A percentile compares a stretch with the other conserved stretches of the same genome.
phyloP scores from a whole-genome alignment of 441 rosid species.

The Brassica balearica region DNA sequence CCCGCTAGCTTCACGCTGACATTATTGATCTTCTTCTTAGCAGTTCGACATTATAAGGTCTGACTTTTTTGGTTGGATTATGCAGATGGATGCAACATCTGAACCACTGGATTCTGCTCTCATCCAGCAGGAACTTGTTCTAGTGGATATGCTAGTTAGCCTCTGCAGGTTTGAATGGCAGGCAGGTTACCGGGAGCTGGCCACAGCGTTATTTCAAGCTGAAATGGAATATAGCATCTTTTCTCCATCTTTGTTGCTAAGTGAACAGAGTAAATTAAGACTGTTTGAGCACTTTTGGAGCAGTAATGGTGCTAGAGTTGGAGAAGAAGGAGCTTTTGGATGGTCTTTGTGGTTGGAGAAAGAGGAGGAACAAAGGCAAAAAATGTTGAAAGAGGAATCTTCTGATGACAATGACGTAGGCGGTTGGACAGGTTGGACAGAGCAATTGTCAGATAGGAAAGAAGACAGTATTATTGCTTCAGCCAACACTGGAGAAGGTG shows the following conservation, averaged over 20 bases:
- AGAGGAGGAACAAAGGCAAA: slow-evolving; percentile 91
- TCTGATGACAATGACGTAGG: slow-evolving; percentile 64
- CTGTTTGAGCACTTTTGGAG: slow-evolving; percentile 96
- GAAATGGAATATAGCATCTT: slow-evolving; percentile 89
- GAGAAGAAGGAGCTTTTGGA: slow-evolving; percentile 93
- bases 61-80: slow-evolving; percentile 30
- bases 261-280: slow-evolving; percentile 80
- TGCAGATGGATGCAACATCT: slow-evolving; percentile 67
- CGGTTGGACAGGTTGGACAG: slow-evolving; percentile 99
- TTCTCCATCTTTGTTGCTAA: slow-evolving; percentile 75
- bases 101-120: slow-evolving; percentile 54
- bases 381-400: slow-evolving; percentile 65
- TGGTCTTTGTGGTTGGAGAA: slow-evolving; percentile 93
- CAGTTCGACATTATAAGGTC: slow-evolving; percentile 24
- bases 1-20: slow-evolving; percentile 12
- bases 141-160: slow-evolving; percentile 84
- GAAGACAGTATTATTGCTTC: slow-evolving; percentile 47
- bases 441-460: slow-evolving; percentile 57
- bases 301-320: slow-evolving; percentile 82
- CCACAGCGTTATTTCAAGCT: slow-evolving; percentile 92
- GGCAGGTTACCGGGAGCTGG: slow-evolving; percentile 85
- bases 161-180: slow-evolving; percentile 97
- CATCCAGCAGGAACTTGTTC: slow-evolving; percentile 73
- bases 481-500: slow-evolving; percentile 45
- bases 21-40: slow-evolving; percentile 19